These are phyloP conservation scores for Cnidoscolus chayamansa DNA, from an alignment of 441 rosid species.

Conservation along the genomic window DNA sequence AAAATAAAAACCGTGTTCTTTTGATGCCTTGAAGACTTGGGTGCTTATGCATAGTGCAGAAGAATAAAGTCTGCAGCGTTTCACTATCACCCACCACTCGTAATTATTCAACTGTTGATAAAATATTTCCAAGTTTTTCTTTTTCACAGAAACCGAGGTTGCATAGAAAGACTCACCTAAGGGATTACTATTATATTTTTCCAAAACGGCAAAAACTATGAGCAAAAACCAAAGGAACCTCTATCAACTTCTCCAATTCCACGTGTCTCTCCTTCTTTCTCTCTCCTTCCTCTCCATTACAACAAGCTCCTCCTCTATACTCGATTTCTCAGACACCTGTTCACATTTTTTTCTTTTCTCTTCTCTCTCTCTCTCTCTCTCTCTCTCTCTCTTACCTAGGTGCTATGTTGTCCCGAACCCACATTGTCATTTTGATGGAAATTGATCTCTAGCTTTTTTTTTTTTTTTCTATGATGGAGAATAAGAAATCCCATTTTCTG, in stretches of 20 bases:
- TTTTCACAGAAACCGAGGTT: constrained; percentile 12
- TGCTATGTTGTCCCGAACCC: background rate
- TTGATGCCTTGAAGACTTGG: too few relatives aligned
- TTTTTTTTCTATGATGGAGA: too few relatives aligned
- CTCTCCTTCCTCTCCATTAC: constrained; percentile 7
- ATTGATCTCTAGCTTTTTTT: background rate
- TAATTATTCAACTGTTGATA: background rate
- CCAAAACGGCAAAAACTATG: constrained; percentile 7
- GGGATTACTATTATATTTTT: background rate
- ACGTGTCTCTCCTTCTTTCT: constrained; percentile 11
- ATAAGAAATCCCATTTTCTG: constrained; percentile 14
- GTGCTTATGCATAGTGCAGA: background rate
- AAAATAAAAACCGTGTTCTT: background rate
- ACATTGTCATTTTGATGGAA: constrained; percentile 4
- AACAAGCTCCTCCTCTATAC: constrained; percentile 5
- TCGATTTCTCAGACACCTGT: constrained; percentile 21
- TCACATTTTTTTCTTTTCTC: constrained; percentile 4
- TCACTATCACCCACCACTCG: background rate
- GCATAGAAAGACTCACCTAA: constrained; percentile 1
- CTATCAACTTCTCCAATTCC: constrained; percentile 15
- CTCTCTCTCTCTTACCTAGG: background rate
- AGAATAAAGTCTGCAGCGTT: constrained; percentile 11
- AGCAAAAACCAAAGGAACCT: constrained; percentile 6
- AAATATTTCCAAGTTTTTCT: background rate
- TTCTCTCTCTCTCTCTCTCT: background rate